Evolutionary conservation across 257 asterid species (phyloP).

Genomic region (Solanum bulbocastanum): DNA sequence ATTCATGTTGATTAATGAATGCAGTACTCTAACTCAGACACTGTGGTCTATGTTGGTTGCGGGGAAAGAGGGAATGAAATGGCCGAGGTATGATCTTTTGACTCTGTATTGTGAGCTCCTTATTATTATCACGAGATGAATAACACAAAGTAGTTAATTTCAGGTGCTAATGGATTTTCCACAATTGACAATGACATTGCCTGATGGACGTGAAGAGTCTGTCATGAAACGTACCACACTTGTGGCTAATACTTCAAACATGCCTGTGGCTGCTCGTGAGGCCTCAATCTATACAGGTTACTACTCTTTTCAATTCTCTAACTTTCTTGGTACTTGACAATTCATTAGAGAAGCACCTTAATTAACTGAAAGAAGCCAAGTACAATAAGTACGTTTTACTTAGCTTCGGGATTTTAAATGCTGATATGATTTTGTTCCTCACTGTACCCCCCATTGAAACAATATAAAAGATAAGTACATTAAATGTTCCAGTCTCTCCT

Average conservation of each 20-base stretch:
- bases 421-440: neutral
- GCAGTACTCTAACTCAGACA: conserved; percentile 95
- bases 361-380: neutral
- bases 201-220: conserved; percentile 99
- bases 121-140: neutral
- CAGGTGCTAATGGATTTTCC: conserved; percentile 99
- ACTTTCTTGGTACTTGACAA: neutral
- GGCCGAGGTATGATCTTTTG: conserved; percentile 74
- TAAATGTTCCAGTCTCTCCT: neutral
- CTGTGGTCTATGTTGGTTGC: conserved; percentile 97
- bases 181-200: conserved; percentile 96
- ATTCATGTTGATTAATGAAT: conserved; percentile 10
- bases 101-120: neutral
- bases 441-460: neutral
- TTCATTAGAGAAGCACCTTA: neutral
- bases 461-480: neutral
- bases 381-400: neutral
- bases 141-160: neutral
- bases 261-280: conserved; percentile 99
- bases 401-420: neutral
- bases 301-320: neutral
- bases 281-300: conserved; percentile 96
- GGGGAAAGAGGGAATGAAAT: conserved; percentile 99
- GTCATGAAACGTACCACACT: conserved; percentile 99
- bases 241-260: conserved; percentile 98